Percentiles rank a stretch among this genome's conserved stretches.
Conservation (phyloP, 345 rosid species). For the Reutealis trisperma region DNA sequence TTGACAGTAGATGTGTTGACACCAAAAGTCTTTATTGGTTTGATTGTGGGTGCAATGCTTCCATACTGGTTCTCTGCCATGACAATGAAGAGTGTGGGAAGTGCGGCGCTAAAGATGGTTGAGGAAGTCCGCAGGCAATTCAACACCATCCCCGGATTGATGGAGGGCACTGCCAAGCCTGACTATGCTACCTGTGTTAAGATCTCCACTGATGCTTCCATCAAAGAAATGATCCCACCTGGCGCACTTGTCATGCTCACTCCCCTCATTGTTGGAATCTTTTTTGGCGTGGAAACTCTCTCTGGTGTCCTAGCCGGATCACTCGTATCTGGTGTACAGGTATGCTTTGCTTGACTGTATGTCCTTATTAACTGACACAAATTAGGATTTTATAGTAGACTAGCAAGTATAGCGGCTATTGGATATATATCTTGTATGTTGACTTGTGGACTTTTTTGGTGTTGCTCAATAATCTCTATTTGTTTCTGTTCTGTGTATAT, state of each 20-base stretch:
- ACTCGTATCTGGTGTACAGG: conserved; percentile 90
- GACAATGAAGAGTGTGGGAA: conserved; percentile 99
- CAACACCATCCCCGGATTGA: conserved; percentile 95
- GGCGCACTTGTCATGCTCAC: conserved; percentile 99
- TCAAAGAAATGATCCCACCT: conserved; percentile 98
- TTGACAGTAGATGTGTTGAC: conserved; percentile 31
- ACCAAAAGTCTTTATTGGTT: conserved; percentile 34
- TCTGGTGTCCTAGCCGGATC: conserved; percentile 37
- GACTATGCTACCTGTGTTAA: conserved; percentile 97
- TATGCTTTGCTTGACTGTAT: conserved; percentile 13
- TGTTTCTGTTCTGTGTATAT: not conserved
- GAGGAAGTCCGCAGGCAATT: conserved; percentile 98
- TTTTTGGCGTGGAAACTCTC: conserved; percentile 34
- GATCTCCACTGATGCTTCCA: conserved; percentile 98
- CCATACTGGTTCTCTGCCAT: conserved; percentile 99
- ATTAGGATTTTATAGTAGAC: not conserved
- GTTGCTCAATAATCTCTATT: not conserved
- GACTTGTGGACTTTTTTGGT: not conserved
- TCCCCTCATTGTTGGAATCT: conserved; percentile 49
- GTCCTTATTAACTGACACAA: not conserved
- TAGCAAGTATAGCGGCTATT: too few species aligned
- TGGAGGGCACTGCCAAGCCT: conserved; percentile 92
- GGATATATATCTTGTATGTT: not conserved
- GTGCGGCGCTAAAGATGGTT: conserved; percentile 98
- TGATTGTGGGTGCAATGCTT: conserved; percentile 42